A percentile compares a stretch with the other conserved stretches of the same genome.
phyloP scores from a whole-genome alignment of 495 filamentous ascomycete genomes.

The Aspergillus leporis region DNA sequence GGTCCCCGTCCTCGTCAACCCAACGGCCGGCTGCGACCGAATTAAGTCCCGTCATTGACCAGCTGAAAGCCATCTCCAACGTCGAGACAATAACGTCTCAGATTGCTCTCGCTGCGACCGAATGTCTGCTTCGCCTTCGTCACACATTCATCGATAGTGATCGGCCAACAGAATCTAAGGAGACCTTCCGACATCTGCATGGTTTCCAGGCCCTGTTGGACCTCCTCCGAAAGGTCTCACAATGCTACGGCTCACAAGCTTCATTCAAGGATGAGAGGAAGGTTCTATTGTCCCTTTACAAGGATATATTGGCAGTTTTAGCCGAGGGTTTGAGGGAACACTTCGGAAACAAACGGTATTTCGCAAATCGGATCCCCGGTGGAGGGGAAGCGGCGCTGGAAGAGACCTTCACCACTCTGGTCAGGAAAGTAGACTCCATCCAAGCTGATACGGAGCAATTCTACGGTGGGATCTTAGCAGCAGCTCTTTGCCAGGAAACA shows the following conservation, averaged over 20 bases:
- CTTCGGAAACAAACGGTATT: conserved; percentile 84
- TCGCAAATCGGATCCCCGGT: conserved; percentile 68
- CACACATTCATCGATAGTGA: conserved; percentile 58
- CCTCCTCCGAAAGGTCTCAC: conserved; percentile 65
- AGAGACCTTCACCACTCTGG: conserved; percentile 62
- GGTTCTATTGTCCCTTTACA: conserved; percentile 66
- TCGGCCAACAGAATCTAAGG: conserved; percentile 53
- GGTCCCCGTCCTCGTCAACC: conserved; percentile 61
- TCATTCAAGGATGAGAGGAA: conserved; percentile 59
- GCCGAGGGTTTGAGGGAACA: conserved; percentile 77
- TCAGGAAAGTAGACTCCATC: conserved; percentile 48
- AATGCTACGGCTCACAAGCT: conserved; percentile 62
- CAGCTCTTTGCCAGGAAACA: conserved; percentile 75
- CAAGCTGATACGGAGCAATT: conserved; percentile 70
- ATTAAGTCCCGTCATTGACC: conserved; percentile 58
- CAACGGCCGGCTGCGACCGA: conserved; percentile 58
- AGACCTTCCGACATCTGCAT: conserved; percentile 78
- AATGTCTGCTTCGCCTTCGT: conserved; percentile 48
- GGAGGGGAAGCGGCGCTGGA: conserved; percentile 79
- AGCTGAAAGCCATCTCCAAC: conserved; percentile 40
- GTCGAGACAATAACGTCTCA: conserved; percentile 26
- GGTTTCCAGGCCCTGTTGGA: conserved; percentile 78
- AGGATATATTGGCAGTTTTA: conserved; percentile 68
- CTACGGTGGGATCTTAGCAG: conserved; percentile 82
- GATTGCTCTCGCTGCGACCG: conserved; percentile 36